Conservation (phyloP, 2,329 filamentous ascomycete species). For the Penicillium griseofulvum region DNA sequence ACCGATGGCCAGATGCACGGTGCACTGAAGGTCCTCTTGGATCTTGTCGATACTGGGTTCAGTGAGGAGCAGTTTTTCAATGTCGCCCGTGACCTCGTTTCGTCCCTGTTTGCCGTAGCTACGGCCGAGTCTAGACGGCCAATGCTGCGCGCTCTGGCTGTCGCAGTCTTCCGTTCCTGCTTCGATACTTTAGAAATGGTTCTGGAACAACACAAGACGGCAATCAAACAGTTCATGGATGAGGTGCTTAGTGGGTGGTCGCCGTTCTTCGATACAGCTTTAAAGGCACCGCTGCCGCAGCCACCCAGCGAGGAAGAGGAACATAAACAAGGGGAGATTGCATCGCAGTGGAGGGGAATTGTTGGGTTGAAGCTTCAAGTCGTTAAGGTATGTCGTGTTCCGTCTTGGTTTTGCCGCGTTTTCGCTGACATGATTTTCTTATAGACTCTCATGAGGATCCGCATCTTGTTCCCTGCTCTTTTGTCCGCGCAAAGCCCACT, state of each 20-base stretch:
- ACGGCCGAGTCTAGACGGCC: constrained; percentile 71
- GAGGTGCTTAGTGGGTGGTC: constrained; percentile 81
- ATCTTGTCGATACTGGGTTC: constrained; percentile 89
- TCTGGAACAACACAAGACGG: constrained; percentile 83
- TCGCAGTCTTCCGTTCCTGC: constrained; percentile 85
- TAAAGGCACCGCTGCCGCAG: constrained; percentile 71
- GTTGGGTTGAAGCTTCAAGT: constrained; percentile 88
- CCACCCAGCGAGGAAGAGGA: constrained; percentile 58
- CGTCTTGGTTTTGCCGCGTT: background rate
- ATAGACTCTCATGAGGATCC: constrained; percentile 82
- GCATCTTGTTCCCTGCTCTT: constrained; percentile 75
- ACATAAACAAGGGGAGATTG: constrained; percentile 52
- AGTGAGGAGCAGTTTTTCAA: constrained; percentile 94
- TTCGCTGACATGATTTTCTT: constrained; percentile 15
- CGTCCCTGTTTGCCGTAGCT: constrained; percentile 77
- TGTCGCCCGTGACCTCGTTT: constrained; percentile 81
- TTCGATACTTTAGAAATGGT: constrained; percentile 97
- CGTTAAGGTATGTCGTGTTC: constrained; percentile 62
- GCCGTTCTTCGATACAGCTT: constrained; percentile 77
- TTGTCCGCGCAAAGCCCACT: constrained; percentile 77
- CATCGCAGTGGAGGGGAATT: constrained; percentile 73
- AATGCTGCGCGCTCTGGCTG: constrained; percentile 75
- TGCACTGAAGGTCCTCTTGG: constrained; percentile 79
- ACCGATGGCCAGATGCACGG: constrained; percentile 81
- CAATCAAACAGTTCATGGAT: constrained; percentile 85